phyloP scores from a whole-genome alignment of 2,329 filamentous ascomycete species.

The Colletotrichum theobromicola region DNA sequence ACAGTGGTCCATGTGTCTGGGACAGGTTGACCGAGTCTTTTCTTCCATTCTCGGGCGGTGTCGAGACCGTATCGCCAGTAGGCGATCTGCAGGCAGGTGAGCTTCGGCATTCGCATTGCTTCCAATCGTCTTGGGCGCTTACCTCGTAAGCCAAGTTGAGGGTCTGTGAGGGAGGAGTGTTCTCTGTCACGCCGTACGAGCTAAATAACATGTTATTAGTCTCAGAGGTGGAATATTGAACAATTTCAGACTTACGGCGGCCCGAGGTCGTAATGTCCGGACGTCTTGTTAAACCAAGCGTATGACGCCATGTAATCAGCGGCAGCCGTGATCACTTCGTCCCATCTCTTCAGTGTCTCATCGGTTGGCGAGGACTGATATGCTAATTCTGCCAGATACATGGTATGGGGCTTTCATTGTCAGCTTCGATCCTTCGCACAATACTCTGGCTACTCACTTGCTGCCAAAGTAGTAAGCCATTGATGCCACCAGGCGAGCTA shows the following conservation, averaged over 20 bases:
- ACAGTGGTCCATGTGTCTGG: slow-evolving; percentile 54
- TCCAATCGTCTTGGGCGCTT: too few relatives aligned
- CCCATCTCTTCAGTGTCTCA: slow-evolving; percentile 56
- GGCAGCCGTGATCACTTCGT: slow-evolving; percentile 51
- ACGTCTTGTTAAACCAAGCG: slow-evolving; percentile 58
- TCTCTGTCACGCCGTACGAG: slow-evolving; percentile 57
- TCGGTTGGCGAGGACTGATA: slow-evolving; percentile 27
- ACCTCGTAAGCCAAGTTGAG: slow-evolving; percentile 64
- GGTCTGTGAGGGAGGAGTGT: slow-evolving; percentile 61
- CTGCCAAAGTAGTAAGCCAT: slow-evolving; percentile 66
- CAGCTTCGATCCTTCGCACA: neutral
- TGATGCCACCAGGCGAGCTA: slow-evolving; percentile 58
- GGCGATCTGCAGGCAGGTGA: slow-evolving; percentile 29
- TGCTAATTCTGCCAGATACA: slow-evolving; percentile 62
- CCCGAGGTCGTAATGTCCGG: slow-evolving; percentile 54
- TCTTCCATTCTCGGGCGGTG: slow-evolving; percentile 58
- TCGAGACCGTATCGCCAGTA: slow-evolving; percentile 67
- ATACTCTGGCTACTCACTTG: slow-evolving; percentile 35
- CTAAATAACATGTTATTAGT: neutral
- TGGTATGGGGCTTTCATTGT: slow-evolving; percentile 50
- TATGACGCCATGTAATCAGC: slow-evolving; percentile 67
- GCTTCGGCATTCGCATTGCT: neutral
- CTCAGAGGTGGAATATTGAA: too few relatives aligned
- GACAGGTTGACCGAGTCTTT: slow-evolving; percentile 44
- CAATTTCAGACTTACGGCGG: slow-evolving; percentile 36